Base-by-base conservation (phyloP, 768 basidiomycete genomes). In the Amanita phalloides region DNA sequence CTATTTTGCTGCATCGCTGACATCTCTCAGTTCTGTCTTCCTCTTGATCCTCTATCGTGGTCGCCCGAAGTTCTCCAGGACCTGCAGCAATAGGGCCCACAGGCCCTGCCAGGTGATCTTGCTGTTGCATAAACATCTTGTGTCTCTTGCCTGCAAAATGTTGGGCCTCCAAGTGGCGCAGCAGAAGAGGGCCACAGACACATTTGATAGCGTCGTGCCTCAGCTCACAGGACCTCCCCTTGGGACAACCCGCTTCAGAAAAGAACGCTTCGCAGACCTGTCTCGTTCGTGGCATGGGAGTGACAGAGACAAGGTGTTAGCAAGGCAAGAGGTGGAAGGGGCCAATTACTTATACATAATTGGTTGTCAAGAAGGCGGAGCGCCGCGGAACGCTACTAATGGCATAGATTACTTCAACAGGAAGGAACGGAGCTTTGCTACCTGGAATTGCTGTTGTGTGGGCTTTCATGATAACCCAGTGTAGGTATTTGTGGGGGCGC, bases 151-250 rank as follows among this genome's bases (percentile, higher is more conserved):
- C 67, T 35, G 58, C 55, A 21, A 59, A 42, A 55, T 72, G 71
- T 10, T 58, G 52, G 4, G 54, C 49, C 35, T 55, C 54, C 48
- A 53, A 44, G 2, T 49, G 37, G 20, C 48, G 38, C 8, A 59
- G 59, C 13, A 71, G 46, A 6, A 69, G 62, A 10, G 61, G 53
- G 20, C 68, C 71, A 48, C 71, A 71, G 10, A 63, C 56, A 51
- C 71, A 72, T 42, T 62, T 61, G 42, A 62, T 60, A 35, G 68
- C 66, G 53, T 72, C 68, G 53, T 72, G 71, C 30, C 66, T 58
- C 48, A 62, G 48, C 1, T 56, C 58, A 56, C 69, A 71, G n/a
- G 54, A 43, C 17, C 57, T 35, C 13, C 68, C 66, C 37, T 54
- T 58, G 1, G 49, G 51, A 48, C 69, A 72, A 3, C 60, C 61